Conservation (phyloP, 768 basidiomycete species). For the Tephrocybe sp. region DNA sequence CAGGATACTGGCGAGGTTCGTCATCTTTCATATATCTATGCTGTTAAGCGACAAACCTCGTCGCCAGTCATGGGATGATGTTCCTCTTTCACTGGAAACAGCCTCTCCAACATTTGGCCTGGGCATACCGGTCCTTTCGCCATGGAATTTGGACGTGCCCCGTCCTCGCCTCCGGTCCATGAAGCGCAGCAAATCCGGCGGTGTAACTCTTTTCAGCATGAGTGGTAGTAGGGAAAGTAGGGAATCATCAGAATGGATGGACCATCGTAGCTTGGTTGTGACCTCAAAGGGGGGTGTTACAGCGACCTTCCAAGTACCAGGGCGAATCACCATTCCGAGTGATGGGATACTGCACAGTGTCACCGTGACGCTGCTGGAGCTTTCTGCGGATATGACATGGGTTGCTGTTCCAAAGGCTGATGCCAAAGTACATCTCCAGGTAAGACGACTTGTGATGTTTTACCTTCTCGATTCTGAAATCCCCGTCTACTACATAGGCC, state of each 20-base stretch:
- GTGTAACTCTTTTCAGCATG: no score
- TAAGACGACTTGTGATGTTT: slow-evolving; percentile 11
- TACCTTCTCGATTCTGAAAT: background rate
- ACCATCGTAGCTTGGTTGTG: slow-evolving; percentile 23
- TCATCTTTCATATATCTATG: background rate
- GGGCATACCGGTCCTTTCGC: slow-evolving; percentile 29
- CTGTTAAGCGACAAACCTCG: background rate
- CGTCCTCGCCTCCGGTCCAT: no score
- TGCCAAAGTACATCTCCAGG: slow-evolving; percentile 35
- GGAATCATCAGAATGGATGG: background rate
- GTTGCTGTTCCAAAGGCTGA: slow-evolving; percentile 37
- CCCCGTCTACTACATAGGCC: slow-evolving; percentile 26
- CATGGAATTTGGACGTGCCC: slow-evolving; percentile 30
- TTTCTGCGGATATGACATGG: slow-evolving; percentile 42
- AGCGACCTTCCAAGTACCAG: slow-evolving; percentile 40
- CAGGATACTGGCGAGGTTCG: slow-evolving; percentile 42
- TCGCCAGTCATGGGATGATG: slow-evolving; percentile 30
- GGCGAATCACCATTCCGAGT: slow-evolving; percentile 38
- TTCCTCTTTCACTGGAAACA: slow-evolving; percentile 40
- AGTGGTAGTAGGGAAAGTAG: no score
- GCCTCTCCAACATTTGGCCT: slow-evolving; percentile 38
- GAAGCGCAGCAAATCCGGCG: no score
- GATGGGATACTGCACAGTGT: slow-evolving; percentile 39
- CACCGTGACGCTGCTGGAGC: slow-evolving; percentile 32
- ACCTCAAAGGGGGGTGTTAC: slow-evolving; percentile 35